phyloP scores from a whole-genome alignment of 805 yeast genomes.

The Myxozyma vanderwaltii region DNA sequence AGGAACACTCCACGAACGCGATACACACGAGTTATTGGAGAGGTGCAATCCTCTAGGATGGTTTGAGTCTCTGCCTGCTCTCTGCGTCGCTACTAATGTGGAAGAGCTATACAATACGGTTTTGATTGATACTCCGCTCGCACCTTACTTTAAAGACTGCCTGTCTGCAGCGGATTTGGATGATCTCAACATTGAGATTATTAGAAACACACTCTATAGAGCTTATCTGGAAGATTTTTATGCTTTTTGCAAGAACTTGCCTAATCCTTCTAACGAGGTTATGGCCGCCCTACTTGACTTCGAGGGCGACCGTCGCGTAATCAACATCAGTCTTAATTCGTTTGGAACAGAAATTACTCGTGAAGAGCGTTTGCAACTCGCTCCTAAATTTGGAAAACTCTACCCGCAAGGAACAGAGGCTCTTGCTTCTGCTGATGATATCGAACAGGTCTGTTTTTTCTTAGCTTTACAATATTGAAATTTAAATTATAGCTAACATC shows the following conservation, averaged over 20 bases:
- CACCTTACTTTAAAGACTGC: constrained; percentile 92
- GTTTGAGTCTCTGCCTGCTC: constrained; percentile 96
- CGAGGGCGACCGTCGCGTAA: constrained; percentile 94
- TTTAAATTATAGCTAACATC: too few relatives aligned
- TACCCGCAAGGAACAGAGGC: constrained; percentile 68
- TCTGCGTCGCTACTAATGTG: constrained; percentile 91
- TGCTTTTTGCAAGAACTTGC: constrained; percentile 64
- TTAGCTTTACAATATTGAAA: not conserved
- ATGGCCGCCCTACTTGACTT: constrained; percentile 78
- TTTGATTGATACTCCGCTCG: constrained; percentile 93
- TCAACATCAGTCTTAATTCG: constrained; percentile 88
- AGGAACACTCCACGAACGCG: constrained; percentile 95
- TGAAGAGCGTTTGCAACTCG: constrained; percentile 67
- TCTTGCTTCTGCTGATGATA: constrained; percentile 77
- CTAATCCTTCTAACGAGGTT: constrained; percentile 76
- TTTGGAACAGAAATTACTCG: constrained; percentile 77
- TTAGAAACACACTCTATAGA: constrained; percentile 86
- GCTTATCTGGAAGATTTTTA: constrained; percentile 90
- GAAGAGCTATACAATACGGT: constrained; percentile 92
- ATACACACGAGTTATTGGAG: constrained; percentile 79
- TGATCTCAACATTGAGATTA: constrained; percentile 92
- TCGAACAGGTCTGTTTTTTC: constrained; percentile 68
- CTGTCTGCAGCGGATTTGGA: constrained; percentile 79
- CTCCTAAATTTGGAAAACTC: constrained; percentile 82
- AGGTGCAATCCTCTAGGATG: constrained; percentile 97